phyloP scores from a whole-genome alignment of 768 basidiomycete species.

The Ramaria rubella region DNA sequence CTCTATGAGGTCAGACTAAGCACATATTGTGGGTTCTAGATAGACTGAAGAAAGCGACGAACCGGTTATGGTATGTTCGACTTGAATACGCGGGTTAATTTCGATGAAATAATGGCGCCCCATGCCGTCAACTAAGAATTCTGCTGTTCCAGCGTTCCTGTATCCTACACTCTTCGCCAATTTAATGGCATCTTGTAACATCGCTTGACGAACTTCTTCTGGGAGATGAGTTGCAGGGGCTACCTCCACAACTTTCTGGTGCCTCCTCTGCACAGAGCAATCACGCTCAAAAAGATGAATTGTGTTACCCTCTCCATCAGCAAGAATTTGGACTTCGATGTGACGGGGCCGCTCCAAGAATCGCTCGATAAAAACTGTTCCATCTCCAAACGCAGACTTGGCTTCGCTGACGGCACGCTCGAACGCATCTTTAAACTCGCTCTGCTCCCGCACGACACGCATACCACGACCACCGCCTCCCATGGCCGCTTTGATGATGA shows the following conservation, averaged over 20 bases:
- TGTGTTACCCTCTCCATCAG: constrained; percentile 86
- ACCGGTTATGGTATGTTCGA: constrained; percentile 99
- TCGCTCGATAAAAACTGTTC: constrained; percentile 98
- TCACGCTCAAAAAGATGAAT: constrained; percentile 99
- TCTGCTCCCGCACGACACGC: constrained; percentile 95
- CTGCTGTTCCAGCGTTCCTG: constrained; percentile 95
- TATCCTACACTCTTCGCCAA: constrained; percentile 91
- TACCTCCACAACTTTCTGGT: constrained; percentile 99
- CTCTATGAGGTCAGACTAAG: constrained; percentile 44
- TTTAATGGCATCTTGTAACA: constrained; percentile 87
- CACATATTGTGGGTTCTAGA: constrained; percentile 2
- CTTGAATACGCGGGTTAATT: constrained; percentile 99
- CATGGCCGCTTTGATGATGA: constrained; percentile 99
- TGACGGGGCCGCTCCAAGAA: constrained; percentile 95
- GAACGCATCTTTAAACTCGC: constrained; percentile 84
- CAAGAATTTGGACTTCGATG: constrained; percentile 95
- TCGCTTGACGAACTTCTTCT: constrained; percentile 84
- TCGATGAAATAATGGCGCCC: constrained; percentile 99
- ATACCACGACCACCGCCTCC: constrained; percentile 98
- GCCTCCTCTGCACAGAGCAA: constrained; percentile 95
- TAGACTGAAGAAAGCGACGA: constrained; percentile 14
- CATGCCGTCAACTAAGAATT: constrained; percentile 96
- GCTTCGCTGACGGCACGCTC: constrained; percentile 93
- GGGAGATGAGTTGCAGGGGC: constrained; percentile 93
- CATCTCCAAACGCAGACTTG: constrained; percentile 94